Conservation (phyloP, 1,284 basidiomycete species). For the Malassezia cuniculi region DNA sequence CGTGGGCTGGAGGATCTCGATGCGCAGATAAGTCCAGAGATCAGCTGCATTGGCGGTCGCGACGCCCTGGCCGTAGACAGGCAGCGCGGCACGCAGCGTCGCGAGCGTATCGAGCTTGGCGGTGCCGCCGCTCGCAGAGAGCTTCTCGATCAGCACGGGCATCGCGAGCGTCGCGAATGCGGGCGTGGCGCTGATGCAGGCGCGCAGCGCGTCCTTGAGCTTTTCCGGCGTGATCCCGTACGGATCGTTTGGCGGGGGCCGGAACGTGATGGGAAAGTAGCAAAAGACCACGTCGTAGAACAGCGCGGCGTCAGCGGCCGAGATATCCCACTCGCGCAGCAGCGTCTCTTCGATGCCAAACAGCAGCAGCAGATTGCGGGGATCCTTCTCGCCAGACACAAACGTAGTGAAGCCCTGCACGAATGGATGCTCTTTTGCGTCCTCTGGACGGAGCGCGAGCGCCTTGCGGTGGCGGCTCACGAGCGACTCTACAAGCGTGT, state of each 20-base stretch:
- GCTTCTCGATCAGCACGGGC: constrained; percentile 81
- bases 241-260: constrained; percentile 83
- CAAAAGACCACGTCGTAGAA: constrained; percentile 93
- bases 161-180: constrained; percentile 71
- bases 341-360: constrained; percentile 78
- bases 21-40: constrained; percentile 35
- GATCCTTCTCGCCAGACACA: constrained; percentile 92
- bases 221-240: constrained; percentile 84
- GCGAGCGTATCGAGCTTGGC: constrained; percentile 54
- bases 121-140: constrained; percentile 64
- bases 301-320: constrained; percentile 54
- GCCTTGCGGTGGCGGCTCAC: constrained; percentile 56
- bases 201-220: constrained; percentile 59
- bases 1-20: constrained; percentile 43
- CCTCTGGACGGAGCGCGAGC: constrained; percentile 39
- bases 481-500: constrained; percentile 67
- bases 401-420: constrained; percentile 63
- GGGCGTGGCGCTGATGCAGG: constrained; percentile 65
- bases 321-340: constrained; percentile 72
- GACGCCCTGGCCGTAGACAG: constrained; percentile 37
- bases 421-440: constrained; percentile 58
- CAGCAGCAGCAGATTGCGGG: constrained; percentile 76
- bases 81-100: constrained; percentile 29
- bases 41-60: constrained; percentile 22
- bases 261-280: constrained; percentile 97